phyloP scores from a whole-genome alignment of 306 rosid species.

The cucumber (Cucumis sativus) region Cucumber_9930_V3 NC_026658.2:14120501-14121000 shows the following conservation, averaged over 20 bases:
- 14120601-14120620: neutral
- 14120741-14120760: neutral
- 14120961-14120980: neutral
- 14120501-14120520: neutral
- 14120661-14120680: neutral
- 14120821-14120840: neutral
- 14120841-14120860: neutral
- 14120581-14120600: neutral
- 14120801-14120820: neutral
- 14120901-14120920: neutral
- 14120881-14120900: neutral
- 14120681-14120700: neutral
- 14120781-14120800: neutral
- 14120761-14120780: neutral
- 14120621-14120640: neutral
- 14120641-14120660: slow-evolving; percentile 2
- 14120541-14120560: neutral
- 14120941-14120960: neutral
- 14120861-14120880: neutral
- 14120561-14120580: neutral
- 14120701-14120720: neutral
- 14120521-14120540: neutral
- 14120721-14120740: slow-evolving; percentile 1
- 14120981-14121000: neutral
- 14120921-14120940: neutral